Evolutionary conservation across 768 basidiomycete genomes (phyloP).

Genomic region (Podaxis sp.): DNA sequence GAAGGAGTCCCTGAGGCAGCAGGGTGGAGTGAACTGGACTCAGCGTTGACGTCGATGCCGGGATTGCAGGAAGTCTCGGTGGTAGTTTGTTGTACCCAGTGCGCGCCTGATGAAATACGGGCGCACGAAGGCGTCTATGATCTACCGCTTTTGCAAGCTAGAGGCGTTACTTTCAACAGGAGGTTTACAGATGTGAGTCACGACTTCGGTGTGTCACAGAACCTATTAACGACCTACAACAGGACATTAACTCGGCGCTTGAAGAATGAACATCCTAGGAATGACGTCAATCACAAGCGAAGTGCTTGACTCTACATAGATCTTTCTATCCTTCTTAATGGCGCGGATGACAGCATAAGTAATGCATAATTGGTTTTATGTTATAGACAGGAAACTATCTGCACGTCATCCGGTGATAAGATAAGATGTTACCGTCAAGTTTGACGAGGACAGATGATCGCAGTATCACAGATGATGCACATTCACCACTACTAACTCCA

Average conservation of each 20-base stretch:
- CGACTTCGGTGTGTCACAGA: background rate
- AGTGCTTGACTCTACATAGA: background rate
- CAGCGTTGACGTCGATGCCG: background rate
- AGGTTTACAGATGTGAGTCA: conserved; percentile 10
- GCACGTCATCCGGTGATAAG: background rate
- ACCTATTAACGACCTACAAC: background rate
- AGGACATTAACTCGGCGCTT: conserved; percentile 11
- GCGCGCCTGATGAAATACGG: background rate
- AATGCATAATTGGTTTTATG: background rate
- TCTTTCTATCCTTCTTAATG: background rate
- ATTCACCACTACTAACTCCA: background rate
- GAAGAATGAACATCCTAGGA: background rate
- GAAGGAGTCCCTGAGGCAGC: background rate
- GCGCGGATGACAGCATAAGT: background rate
- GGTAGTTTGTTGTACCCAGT: conserved; percentile 15
- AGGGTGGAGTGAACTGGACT: conserved; percentile 11
- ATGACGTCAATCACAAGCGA: background rate
- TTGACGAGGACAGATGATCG: background rate
- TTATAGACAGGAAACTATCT: background rate
- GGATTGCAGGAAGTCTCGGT: conserved; percentile 1
- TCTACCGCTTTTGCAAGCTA: background rate
- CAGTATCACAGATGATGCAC: background rate
- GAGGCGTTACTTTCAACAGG: background rate
- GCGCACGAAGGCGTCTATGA: conserved; percentile 10
- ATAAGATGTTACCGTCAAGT: background rate